Conservation (phyloP, 148 eudicot genomes). For the Linanthus parryae region DNA sequence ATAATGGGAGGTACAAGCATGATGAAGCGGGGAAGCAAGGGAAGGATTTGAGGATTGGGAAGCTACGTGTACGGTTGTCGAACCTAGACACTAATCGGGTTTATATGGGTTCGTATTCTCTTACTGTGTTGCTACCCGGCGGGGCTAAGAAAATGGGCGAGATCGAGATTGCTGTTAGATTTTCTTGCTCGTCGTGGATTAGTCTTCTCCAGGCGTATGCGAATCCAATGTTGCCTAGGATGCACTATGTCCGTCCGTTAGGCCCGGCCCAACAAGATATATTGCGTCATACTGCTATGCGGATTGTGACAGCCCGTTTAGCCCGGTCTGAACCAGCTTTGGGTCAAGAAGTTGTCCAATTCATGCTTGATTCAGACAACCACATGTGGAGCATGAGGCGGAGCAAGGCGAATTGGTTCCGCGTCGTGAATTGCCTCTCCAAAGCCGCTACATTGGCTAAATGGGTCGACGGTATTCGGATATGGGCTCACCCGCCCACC, state of each 20-base stretch:
- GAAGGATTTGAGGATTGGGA: conserved; percentile 68
- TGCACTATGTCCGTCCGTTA: conserved; percentile 78
- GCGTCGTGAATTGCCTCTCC: conserved; percentile 61
- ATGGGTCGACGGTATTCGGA: conserved; percentile 59
- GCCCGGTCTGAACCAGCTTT: conserved; percentile 78
- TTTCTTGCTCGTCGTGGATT: conserved; percentile 84
- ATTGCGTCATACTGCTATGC: conserved; percentile 70
- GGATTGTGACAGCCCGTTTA: conserved; percentile 55
- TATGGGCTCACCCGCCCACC: conserved; percentile 75
- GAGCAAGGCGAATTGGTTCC: conserved; percentile 83
- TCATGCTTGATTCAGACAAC: conserved; percentile 70
- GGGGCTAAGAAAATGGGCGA: conserved; percentile 84
- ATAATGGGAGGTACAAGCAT: conserved; percentile 59
- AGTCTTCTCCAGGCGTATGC: conserved; percentile 60
- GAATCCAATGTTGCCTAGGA: conserved; percentile 75
- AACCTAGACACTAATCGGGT: conserved; percentile 62
- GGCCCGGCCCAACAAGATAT: conserved; percentile 79
- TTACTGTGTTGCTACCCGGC: conserved; percentile 52
- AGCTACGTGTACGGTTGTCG: conserved; percentile 61
- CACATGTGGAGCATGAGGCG: conserved; percentile 90
- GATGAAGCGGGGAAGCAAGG: conserved; percentile 34
- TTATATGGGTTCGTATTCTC: conserved; percentile 52
- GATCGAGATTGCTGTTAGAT: conserved; percentile 63
- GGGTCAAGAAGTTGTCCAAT: conserved; percentile 83
- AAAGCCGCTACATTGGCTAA: conserved; percentile 47